phyloP scores from a whole-genome alignment of 208 protist species.

The Crithidia expoeki region DNA sequence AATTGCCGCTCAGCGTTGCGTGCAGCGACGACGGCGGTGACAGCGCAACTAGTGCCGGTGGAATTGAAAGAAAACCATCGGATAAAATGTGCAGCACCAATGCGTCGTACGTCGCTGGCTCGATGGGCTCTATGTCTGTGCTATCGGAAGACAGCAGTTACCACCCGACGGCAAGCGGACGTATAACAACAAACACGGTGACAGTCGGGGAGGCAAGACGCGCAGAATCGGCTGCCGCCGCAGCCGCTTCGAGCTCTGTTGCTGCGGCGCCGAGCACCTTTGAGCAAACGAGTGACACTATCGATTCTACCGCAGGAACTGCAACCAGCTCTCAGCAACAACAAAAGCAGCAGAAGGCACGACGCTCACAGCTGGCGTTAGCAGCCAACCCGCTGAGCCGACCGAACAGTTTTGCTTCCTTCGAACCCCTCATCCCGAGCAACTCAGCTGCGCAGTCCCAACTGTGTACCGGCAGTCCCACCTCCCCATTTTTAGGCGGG shows the following conservation, averaged over 20 bases:
- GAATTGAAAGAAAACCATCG: background rate
- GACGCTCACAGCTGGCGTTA: background rate
- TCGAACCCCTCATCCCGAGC: background rate
- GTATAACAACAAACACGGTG: too few relatives aligned
- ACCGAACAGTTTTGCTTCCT: background rate
- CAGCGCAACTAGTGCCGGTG: background rate
- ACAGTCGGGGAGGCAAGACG: too few relatives aligned
- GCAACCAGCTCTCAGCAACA: background rate
- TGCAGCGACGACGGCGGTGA: too few relatives aligned
- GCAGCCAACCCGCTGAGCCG: background rate
- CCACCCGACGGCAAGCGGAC: too few relatives aligned
- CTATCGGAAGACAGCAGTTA: conserved; percentile 1
- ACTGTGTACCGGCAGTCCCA: background rate
- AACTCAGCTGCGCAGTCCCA: background rate
- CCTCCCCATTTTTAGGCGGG: background rate
- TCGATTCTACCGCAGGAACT: too few relatives aligned
- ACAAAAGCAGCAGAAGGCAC: background rate
- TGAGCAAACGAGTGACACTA: too few relatives aligned
- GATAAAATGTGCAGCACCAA: background rate
- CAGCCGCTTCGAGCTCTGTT: too few relatives aligned
- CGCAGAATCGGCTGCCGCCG: too few relatives aligned
- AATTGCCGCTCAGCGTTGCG: too few relatives aligned
- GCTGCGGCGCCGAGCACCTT: too few relatives aligned
- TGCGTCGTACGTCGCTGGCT: background rate
- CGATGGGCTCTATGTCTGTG: background rate